Conservation (phyloP, 1,284 basidiomycete species). For the Ustilago vetiveriae region DNA sequence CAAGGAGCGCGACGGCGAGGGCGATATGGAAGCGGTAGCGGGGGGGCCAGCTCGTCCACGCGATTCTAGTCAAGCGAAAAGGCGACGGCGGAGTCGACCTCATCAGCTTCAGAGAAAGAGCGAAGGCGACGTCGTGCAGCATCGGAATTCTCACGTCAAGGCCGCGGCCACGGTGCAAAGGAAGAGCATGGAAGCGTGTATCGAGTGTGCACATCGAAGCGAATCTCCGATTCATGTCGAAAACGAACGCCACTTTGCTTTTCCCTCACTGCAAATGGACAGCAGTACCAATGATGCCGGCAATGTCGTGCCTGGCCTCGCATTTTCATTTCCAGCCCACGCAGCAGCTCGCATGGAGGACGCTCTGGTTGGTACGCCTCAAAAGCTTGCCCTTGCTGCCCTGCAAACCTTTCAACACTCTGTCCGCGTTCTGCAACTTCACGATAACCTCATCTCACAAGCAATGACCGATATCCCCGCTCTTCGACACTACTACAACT, state of each 20-base stretch:
- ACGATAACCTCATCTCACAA: constrained; percentile 25
- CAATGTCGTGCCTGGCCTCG: neutral
- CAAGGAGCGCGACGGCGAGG: neutral
- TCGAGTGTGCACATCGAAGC: constrained; percentile 7
- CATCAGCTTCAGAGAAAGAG: constrained; percentile 15
- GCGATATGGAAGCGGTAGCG: neutral
- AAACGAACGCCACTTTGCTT: too few relatives aligned
- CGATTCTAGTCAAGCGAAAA: neutral
- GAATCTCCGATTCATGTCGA: too few relatives aligned
- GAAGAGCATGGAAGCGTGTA: constrained; percentile 25
- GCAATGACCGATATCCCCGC: constrained; percentile 39
- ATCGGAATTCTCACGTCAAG: neutral
- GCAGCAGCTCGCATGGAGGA: constrained; percentile 26
- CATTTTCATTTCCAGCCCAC: neutral
- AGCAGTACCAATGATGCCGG: neutral
- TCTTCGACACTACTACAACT: constrained; percentile 38
- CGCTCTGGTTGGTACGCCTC: constrained; percentile 26
- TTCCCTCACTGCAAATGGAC: neutral
- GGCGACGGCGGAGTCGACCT: neutral
- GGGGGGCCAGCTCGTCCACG: neutral
- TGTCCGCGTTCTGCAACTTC: constrained; percentile 16
- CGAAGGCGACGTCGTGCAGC: constrained; percentile 9
- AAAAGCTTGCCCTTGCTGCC: constrained; percentile 38
- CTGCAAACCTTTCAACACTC: constrained; percentile 41
- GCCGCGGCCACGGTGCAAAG: neutral